Percentiles rank a stretch among this genome's conserved stretches.
Conservation (phyloP, 2,329 filamentous ascomycete species). For the Metarhizium guizhouense region DNA sequence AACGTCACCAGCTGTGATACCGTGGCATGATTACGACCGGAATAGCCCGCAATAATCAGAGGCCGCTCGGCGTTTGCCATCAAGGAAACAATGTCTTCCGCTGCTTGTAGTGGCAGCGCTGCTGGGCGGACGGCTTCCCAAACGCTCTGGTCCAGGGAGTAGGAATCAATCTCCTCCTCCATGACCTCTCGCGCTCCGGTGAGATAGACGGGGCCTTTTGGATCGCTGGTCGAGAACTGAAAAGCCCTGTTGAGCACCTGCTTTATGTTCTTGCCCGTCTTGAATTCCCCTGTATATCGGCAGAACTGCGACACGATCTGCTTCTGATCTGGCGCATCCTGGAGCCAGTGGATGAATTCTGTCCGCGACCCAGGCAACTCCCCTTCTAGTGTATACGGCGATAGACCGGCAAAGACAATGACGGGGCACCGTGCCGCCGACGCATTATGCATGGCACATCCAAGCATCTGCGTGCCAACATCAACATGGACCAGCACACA, state of each 20-base stretch:
- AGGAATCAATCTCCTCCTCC: conserved; percentile 69
- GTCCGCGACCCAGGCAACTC: conserved; percentile 63
- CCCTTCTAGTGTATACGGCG: conserved; percentile 63
- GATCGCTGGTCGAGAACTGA: conserved; percentile 65
- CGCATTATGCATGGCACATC: conserved; percentile 66
- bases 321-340: conserved; percentile 70
- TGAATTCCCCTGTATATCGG: conserved; percentile 68
- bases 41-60: too few relatives aligned
- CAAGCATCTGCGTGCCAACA: conserved; percentile 66
- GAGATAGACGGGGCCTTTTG: conserved; percentile 68
- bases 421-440: conserved; percentile 62
- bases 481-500: conserved; percentile 67
- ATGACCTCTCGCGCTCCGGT: conserved; percentile 67
- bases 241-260: conserved; percentile 75
- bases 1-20: conserved; percentile 53
- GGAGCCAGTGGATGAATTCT: conserved; percentile 75
- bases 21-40: conserved; percentile 30
- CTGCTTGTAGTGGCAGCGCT: conserved; percentile 37
- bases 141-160: conserved; percentile 44
- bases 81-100: conserved; percentile 47
- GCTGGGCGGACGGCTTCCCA: conserved; percentile 61
- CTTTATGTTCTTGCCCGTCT: conserved; percentile 71
- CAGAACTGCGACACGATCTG: conserved; percentile 73
- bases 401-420: conserved; percentile 65
- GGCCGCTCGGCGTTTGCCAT: conserved; percentile 43